Percentiles rank a stretch among this genome's conserved stretches.
These are phyloP conservation scores for Saksenaea oblongispora DNA, from an alignment of 371 early-diverging fungal species.

Conservation along the genomic window DNA sequence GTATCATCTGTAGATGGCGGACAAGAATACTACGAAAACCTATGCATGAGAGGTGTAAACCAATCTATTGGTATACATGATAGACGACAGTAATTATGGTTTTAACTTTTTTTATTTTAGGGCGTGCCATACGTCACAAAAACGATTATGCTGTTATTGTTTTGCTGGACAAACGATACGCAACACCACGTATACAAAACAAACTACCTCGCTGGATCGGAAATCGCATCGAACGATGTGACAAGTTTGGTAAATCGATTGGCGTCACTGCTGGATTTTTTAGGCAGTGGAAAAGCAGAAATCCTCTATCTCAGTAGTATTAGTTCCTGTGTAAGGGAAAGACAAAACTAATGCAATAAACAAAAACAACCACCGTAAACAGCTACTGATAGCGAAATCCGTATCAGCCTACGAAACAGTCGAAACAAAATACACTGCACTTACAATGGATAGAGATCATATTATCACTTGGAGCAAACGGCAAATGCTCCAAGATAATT, in stretches of 20 bases:
- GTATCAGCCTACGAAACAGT: no score
- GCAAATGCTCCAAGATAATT: no score
- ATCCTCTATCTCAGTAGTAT: no score
- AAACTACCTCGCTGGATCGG: slow-evolving; percentile 73
- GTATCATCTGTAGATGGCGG: slow-evolving; percentile 41
- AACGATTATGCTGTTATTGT: slow-evolving; percentile 82
- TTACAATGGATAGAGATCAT: no score
- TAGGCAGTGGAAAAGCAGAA: slow-evolving; percentile 13
- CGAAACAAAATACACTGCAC: no score
- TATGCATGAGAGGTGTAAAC: slow-evolving; percentile 97
- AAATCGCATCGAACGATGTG: slow-evolving; percentile 47
- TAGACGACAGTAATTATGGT: not conserved
- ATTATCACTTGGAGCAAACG: no score
- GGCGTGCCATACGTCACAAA: slow-evolving; percentile 90
- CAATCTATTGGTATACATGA: slow-evolving; percentile 85
- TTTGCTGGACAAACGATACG: slow-evolving; percentile 72
- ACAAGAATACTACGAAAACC: slow-evolving; percentile 82
- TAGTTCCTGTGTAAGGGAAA: no score
- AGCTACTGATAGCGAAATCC: no score
- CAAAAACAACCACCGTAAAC: no score
- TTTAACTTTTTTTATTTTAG: no score
- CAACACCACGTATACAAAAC: slow-evolving; percentile 46
- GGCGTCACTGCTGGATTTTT: slow-evolving; percentile 54
- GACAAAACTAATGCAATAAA: no score
- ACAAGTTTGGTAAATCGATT: slow-evolving; percentile 55